Evolutionary conservation across 2,329 filamentous ascomycete species (phyloP).

Genomic region (Waltergamsia citrina): DNA sequence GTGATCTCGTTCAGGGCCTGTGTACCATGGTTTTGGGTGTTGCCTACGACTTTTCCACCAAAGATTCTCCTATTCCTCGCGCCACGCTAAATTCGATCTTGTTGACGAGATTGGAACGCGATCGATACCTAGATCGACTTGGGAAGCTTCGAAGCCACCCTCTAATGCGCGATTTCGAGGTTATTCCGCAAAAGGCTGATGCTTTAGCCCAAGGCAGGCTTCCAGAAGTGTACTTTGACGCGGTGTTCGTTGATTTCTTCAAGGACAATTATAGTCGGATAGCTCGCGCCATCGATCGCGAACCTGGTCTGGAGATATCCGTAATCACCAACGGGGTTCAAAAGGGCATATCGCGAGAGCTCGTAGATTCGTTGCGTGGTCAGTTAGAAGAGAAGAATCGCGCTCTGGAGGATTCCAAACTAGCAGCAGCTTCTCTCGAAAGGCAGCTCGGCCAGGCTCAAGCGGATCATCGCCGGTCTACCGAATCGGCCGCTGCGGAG

Average conservation of each 20-base stretch:
- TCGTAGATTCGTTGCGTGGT: conserved; percentile 75
- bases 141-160: conserved; percentile 68
- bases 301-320: conserved; percentile 79
- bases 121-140: conserved; percentile 78
- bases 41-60: conserved; percentile 94
- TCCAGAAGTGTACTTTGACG: conserved; percentile 79
- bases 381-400: conserved; percentile 66
- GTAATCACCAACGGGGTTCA: conserved; percentile 70
- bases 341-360: conserved; percentile 85
- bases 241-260: conserved; percentile 82
- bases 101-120: conserved; percentile 66
- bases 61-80: conserved; percentile 85
- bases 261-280: conserved; percentile 93
- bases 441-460: conserved; percentile 62
- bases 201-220: conserved; percentile 37
- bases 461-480: conserved; percentile 59
- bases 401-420: conserved; percentile 35
- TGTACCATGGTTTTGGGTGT: conserved; percentile 79
- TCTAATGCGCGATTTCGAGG: conserved; percentile 80
- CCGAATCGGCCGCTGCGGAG: conserved; percentile 35
- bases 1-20: conserved; percentile 67
- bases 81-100: conserved; percentile 73
- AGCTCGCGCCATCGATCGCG: conserved; percentile 76
- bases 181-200: conserved; percentile 61
- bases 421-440: conserved; percentile 34